phyloP scores from a whole-genome alignment of 176 grass and related monocot species.

The sorghum (Sorghum bicolor) region DNA sequence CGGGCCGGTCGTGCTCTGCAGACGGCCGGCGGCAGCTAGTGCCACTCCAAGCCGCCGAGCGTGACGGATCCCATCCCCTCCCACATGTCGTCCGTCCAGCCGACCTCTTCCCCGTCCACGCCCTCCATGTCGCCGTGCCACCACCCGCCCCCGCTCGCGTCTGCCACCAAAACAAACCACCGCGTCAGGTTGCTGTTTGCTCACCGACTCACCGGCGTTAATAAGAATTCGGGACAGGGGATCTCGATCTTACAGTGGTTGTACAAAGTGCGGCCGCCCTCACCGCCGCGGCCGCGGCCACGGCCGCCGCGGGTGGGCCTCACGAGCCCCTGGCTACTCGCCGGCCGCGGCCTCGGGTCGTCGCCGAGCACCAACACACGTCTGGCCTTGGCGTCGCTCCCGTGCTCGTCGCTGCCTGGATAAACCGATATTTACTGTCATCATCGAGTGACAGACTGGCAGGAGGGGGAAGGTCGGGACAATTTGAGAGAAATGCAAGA shows the following conservation, averaged over 20 bases:
- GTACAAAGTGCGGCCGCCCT: constrained; percentile 47
- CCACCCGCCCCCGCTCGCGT: constrained; percentile 68
- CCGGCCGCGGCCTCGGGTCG: constrained; percentile 48
- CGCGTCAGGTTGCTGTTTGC: not conserved
- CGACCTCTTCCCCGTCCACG: constrained; percentile 81
- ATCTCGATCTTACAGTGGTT: constrained; percentile 74
- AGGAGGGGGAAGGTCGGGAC: not conserved
- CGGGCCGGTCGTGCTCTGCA: not conserved
- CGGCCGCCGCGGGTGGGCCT: not conserved
- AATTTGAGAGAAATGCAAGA: not conserved
- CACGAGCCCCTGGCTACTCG: constrained; percentile 19
- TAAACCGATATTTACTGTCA: not conserved
- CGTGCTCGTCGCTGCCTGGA: constrained; percentile 19
- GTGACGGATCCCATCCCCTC: constrained; percentile 79
- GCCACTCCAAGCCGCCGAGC: constrained; percentile 79
- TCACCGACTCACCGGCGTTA: not conserved
- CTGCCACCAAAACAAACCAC: constrained; percentile 34
- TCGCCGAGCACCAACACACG: constrained; percentile 75
- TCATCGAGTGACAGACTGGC: not conserved
- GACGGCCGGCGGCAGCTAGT: constrained; percentile 20
- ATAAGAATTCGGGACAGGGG: not conserved
- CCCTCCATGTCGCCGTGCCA: constrained; percentile 80
- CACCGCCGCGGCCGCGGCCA: not conserved
- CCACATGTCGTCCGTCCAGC: constrained; percentile 77
- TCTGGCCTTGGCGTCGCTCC: not conserved